phyloP scores from a whole-genome alignment of 106 monocot genomes.

The Apostasia ramifera region DNA sequence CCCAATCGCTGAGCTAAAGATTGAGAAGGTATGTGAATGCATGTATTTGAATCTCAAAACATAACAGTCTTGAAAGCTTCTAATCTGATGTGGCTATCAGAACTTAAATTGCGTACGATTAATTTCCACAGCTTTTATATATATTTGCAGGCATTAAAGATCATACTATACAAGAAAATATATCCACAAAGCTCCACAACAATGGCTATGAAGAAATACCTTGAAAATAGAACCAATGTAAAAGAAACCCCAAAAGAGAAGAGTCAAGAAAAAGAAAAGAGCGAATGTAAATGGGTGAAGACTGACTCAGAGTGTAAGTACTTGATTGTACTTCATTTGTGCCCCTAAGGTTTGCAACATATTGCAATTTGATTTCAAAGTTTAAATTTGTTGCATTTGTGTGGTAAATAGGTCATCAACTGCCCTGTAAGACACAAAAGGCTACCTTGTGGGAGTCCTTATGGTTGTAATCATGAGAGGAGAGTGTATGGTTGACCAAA shows the following conservation, averaged over 20 bases:
- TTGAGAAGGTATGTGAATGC: constrained; percentile 50
- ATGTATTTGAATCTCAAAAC: background rate
- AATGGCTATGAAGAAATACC: constrained; percentile 28
- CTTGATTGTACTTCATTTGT: background rate
- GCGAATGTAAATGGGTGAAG: constrained; percentile 61
- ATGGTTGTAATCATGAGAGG: too few relatives aligned
- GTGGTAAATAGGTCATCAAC: too few relatives aligned
- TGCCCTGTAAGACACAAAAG: too few relatives aligned
- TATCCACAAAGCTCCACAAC: constrained; percentile 32
- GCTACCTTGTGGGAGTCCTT: too few relatives aligned
- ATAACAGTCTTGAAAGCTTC: too few relatives aligned
- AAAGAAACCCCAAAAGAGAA: constrained; percentile 9
- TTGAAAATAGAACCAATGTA: constrained; percentile 32
- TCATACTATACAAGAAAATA: constrained; percentile 67
- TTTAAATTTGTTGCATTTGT: too few relatives aligned
- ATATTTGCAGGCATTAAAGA: constrained; percentile 36
- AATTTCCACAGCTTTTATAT: background rate
- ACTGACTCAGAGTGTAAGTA: constrained; percentile 70
- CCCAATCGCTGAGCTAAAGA: constrained; percentile 43
- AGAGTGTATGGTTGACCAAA: too few relatives aligned
- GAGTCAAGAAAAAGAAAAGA: constrained; percentile 20
- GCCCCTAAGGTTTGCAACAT: too few relatives aligned
- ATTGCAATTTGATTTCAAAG: too few relatives aligned
- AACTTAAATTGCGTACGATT: too few relatives aligned
- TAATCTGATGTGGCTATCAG: too few relatives aligned